Evolutionary conservation across 441 rosid species (phyloP).

Genomic region (Heliophila coronopifolia): DNA sequence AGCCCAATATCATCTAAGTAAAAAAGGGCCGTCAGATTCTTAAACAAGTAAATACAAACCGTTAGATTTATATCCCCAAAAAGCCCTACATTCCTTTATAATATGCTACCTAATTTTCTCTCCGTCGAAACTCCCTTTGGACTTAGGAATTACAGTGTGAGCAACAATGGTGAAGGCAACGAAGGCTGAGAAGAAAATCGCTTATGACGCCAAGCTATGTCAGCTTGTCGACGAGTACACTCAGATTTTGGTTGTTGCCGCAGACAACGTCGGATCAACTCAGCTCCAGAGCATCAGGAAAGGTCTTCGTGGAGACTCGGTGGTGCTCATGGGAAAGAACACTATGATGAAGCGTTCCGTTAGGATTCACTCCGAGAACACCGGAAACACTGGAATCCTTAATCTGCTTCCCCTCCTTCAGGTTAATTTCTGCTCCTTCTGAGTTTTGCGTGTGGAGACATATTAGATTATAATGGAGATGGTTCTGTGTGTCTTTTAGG

Average conservation of each 20-base stretch:
- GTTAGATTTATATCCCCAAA: slow-evolving; percentile 38
- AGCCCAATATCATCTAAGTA: slow-evolving; percentile 15
- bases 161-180: slow-evolving; percentile 52
- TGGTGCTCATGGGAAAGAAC: slow-evolving; percentile 93
- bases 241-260: slow-evolving; percentile 72
- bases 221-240: slow-evolving; percentile 71
- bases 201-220: slow-evolving; percentile 77
- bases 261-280: slow-evolving; percentile 91
- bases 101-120: slow-evolving; percentile 16
- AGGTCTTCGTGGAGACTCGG: slow-evolving; percentile 86
- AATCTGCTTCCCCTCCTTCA: slow-evolving; percentile 82
- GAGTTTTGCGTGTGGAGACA: not conserved
- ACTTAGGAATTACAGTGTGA: not conserved
- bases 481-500: slow-evolving; percentile 14
- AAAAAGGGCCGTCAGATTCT: slow-evolving; percentile 14
- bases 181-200: slow-evolving; percentile 80
- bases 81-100: slow-evolving; percentile 25
- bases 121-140: not conserved
- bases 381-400: slow-evolving; percentile 55
- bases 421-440: slow-evolving; percentile 29
- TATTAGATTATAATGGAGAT: not conserved
- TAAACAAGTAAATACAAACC: slow-evolving; percentile 21
- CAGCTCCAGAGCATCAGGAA: slow-evolving; percentile 85
- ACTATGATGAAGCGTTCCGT: slow-evolving; percentile 96
- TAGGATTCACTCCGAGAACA: slow-evolving; percentile 76